Percentiles rank a stretch among this genome's conserved stretches.
These are phyloP conservation scores for Leccinum fibrillosum DNA, from an alignment of 768 basidiomycete genomes.

Conservation along the genomic window DNA sequence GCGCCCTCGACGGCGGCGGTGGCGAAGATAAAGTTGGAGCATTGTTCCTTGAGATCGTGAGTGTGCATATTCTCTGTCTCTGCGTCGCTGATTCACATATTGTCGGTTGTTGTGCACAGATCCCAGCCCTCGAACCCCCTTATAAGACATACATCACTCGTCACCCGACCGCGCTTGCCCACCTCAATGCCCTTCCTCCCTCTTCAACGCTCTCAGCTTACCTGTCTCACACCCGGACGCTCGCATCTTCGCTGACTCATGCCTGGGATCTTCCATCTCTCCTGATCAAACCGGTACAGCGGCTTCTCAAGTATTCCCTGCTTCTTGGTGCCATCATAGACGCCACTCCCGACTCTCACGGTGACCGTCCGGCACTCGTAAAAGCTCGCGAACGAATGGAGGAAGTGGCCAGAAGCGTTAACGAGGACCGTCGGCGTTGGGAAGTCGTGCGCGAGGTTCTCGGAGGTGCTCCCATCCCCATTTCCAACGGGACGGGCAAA, in stretches of 20 bases:
- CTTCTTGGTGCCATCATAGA: conserved; percentile 75
- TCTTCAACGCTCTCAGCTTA: conserved; percentile 55
- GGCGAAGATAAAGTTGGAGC: conserved; percentile 71
- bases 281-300: conserved; percentile 96
- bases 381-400: conserved; percentile 49
- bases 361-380: conserved; percentile 47
- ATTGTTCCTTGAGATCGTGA: conserved; percentile 66
- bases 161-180: conserved; percentile 70
- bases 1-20: conserved; percentile 55
- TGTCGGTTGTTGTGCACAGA: conserved; percentile 36
- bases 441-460: conserved; percentile 81
- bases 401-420: conserved; percentile 70
- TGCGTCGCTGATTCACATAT: background rate
- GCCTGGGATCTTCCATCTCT: conserved; percentile 93
- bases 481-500: conserved; percentile 38
- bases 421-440: conserved; percentile 70
- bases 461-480: conserved; percentile 34
- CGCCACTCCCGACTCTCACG: conserved; percentile 66
- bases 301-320: conserved; percentile 91
- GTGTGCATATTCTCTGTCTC: conserved; percentile 27
- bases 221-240: conserved; percentile 58
- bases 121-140: conserved; percentile 63
- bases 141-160: conserved; percentile 82
- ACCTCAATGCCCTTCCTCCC: conserved; percentile 48
- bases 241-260: conserved; percentile 71